Percentiles rank a stretch among this genome's conserved stretches.
phyloP scores from a whole-genome alignment of 2,329 filamentous ascomycete species.

The Fusarium verrucosum region DNA sequence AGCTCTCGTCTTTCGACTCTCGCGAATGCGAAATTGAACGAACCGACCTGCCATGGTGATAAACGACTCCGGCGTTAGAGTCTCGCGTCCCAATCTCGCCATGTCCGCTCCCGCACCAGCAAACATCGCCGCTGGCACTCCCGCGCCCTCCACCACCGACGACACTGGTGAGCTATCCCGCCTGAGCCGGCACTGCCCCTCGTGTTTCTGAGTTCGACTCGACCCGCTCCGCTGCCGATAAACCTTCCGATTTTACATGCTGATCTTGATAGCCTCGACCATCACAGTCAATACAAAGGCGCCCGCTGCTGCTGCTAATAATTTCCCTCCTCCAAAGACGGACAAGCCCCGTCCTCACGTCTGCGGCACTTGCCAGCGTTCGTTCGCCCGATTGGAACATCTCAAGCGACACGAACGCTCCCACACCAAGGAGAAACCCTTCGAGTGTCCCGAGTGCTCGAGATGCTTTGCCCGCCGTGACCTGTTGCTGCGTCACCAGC shows the following conservation, averaged over 20 bases:
- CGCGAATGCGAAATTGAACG: conserved; percentile 16
- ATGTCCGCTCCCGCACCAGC: conserved; percentile 51
- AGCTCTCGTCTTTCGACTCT: not conserved
- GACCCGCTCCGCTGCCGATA: conserved; percentile 34
- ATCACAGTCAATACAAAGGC: conserved; percentile 62
- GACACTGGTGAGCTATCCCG: conserved; percentile 54
- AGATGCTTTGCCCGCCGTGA: conserved; percentile 95
- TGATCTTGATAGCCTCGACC: conserved; percentile 56
- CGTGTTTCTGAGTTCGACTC: conserved; percentile 44
- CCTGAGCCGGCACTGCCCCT: conserved; percentile 47
- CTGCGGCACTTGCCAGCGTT: conserved; percentile 88
- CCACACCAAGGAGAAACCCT: conserved; percentile 99
- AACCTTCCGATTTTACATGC: conserved; percentile 39
- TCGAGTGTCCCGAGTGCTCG: conserved; percentile 94
- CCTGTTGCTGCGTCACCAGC: conserved; percentile 91
- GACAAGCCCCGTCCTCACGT: conserved; percentile 97
- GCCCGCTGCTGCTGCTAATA: conserved; percentile 49
- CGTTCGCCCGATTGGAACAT: conserved; percentile 94
- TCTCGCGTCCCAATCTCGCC: conserved; percentile 49
- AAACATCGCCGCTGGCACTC: conserved; percentile 44
- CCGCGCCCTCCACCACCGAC: conserved; percentile 46
- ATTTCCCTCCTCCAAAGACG: conserved; percentile 86
- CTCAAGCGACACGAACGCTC: conserved; percentile 96
- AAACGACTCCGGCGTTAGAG: conserved; percentile 52
- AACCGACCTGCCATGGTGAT: conserved; percentile 50